These are phyloP conservation scores for Globisporangium heterothallicum DNA, from an alignment of 352 stramenopile genomes.

Conservation along the genomic window DNA sequence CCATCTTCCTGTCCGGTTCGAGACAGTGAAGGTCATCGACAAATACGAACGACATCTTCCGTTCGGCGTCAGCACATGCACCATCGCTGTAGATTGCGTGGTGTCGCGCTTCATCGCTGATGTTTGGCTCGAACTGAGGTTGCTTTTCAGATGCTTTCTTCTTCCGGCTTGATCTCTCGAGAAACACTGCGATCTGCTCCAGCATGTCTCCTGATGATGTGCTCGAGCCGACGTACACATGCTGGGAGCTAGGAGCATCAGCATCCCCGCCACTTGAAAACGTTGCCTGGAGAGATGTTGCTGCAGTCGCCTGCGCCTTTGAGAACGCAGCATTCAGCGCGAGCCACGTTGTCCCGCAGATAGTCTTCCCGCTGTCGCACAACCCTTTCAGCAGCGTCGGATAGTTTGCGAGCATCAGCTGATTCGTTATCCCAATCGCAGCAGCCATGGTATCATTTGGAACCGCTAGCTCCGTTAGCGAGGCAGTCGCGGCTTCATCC, in stretches of 20 bases:
- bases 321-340: conserved; percentile 29
- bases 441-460: conserved; percentile 30
- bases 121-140: background rate
- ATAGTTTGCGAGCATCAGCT: conserved; percentile 38
- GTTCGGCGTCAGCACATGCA: background rate
- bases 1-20: conserved; percentile 10
- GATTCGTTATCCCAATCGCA: conserved; percentile 38
- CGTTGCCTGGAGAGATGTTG: conserved; percentile 1
- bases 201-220: conserved; percentile 10
- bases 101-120: background rate
- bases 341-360: conserved; percentile 25
- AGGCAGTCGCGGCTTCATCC: background rate
- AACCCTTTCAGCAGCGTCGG: conserved; percentile 32
- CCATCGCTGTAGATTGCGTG: background rate
- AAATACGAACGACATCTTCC: conserved; percentile 29
- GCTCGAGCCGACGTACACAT: conserved; percentile 7
- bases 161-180: conserved; percentile 3
- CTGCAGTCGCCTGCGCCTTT: conserved; percentile 16
- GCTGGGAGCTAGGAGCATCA: conserved; percentile 3
- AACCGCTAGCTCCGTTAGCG: conserved; percentile 20
- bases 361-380: conserved; percentile 46
- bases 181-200: conserved; percentile 8
- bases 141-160: background rate
- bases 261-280: background rate
- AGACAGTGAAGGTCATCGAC: conserved; percentile 61